Percentiles rank a stretch among this genome's conserved stretches.
phyloP scores from a whole-genome alignment of 371 early-diverging fungal species.

The Sporodiniella umbellata region DNA sequence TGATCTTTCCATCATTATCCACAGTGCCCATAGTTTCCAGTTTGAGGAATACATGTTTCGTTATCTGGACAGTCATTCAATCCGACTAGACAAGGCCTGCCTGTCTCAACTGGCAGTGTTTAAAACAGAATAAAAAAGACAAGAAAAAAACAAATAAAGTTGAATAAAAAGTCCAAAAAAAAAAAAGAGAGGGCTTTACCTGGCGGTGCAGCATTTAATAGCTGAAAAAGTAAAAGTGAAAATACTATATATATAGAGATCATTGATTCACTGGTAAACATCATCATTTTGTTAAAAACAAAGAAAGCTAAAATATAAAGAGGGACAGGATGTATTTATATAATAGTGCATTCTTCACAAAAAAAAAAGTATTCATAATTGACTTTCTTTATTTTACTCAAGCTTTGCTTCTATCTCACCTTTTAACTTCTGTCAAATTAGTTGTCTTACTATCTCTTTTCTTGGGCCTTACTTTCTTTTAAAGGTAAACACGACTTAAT shows the following conservation, averaged over 20 bases:
- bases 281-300: not conserved
- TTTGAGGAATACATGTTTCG: slow-evolving; percentile 13
- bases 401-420: no score
- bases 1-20: not conserved
- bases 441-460: not conserved
- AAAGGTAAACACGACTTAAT: no score
- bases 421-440: no score
- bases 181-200: not conserved
- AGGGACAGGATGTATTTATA: no score
- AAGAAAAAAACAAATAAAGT: not conserved
- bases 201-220: not conserved
- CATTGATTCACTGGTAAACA: slow-evolving; percentile 1
- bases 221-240: no score
- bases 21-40: slow-evolving; percentile 18
- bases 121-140: no score
- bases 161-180: not conserved
- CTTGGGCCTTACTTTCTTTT: not conserved
- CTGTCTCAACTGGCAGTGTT: slow-evolving; percentile 6
- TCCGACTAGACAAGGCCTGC: slow-evolving; percentile 12
- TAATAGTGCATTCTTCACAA: no score
- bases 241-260: not conserved
- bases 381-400: no score
- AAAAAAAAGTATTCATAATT: no score
- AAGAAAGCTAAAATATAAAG: slow-evolving; percentile 1
- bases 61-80: slow-evolving; percentile 19